Base-by-base conservation (phyloP, 2,329 filamentous ascomycete species). In the Fusarium albidum region DNA sequence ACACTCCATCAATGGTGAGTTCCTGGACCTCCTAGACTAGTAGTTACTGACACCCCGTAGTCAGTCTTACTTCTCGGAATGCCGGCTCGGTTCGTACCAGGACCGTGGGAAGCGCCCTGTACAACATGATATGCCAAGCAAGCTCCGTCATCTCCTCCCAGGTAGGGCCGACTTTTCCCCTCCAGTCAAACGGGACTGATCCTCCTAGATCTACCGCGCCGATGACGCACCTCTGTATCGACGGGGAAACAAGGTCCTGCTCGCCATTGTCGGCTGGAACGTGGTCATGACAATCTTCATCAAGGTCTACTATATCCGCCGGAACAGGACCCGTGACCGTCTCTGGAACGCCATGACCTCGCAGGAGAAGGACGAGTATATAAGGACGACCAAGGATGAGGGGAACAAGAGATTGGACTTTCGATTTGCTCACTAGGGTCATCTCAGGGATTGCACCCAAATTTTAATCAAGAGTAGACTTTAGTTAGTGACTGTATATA, bases 41-140 rank as follows among this genome's bases (percentile, higher is more conserved):
- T n/a, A n/a, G n/a, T n/a, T n/a, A n/a, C n/a, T n/a, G n/a, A n/a
- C n/a, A n/a, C n/a, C n/a, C n/a, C n/a, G n/a, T n/a, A 32, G 83
- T 85, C 1, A 83, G 80, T 0, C 80, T 83, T 70, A 82, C 79
- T 0, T 82, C 80, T 3, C 77, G 82, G 38, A 87, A 87, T 59
- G 78, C 82, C 0, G 83, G 83, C 37, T 79, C 79, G 3, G 84
- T 87, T 2, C 75, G 82, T 9, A 85, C 82, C 10, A 71, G 85
- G 11, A 82, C 84, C 0, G 80, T 87, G 2, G 80, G 81, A 1
- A 79, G 80, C 1, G 83, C 82, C 1, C 68, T 84, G 13, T 86
- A 86, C 67, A 86, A 86, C 59, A 75, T 75, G 69, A 69, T 61
- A 29, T 68, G 71, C 6, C 69, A 74, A 73, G 67, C 64, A 3